Evolutionary conservation across 148 eudicot genomes (phyloP).

Genomic region (Rhododendron mucronatum): DNA sequence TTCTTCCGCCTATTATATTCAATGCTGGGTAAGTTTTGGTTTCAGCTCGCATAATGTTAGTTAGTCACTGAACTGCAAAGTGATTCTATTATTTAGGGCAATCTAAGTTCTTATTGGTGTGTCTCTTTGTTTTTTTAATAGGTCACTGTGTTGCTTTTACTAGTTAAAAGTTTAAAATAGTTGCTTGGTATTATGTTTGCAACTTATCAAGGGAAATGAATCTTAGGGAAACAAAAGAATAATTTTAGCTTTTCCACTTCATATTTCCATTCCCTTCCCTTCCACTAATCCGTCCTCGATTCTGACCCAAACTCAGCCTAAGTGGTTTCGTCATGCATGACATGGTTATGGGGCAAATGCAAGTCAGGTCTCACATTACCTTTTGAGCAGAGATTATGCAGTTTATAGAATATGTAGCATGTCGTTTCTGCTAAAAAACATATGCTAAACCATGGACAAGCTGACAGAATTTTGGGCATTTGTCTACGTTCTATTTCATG

Average conservation of each 20-base stretch:
- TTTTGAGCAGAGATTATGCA: background rate
- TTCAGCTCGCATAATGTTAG: background rate
- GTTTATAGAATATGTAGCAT: background rate
- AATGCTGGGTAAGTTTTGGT: slow-evolving; percentile 59
- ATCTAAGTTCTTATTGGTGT: background rate
- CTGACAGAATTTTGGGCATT: background rate
- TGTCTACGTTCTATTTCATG: background rate
- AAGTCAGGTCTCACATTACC: background rate
- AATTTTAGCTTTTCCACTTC: background rate
- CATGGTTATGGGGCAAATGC: background rate
- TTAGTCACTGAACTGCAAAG: background rate
- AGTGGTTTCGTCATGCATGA: background rate
- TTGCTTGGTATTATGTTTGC: background rate
- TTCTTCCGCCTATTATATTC: slow-evolving; percentile 70
- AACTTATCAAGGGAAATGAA: background rate
- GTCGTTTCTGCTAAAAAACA: background rate
- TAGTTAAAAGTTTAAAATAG: background rate
- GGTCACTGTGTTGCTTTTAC: background rate
- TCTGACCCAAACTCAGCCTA: background rate
- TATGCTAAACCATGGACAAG: background rate
- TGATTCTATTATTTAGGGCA: background rate
- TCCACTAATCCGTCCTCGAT: background rate
- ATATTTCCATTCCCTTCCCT: background rate
- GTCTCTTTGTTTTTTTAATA: background rate
- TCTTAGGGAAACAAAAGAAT: background rate